phyloP scores from a whole-genome alignment of 169 alveolate species.

The Eimeria tenella region DNA sequence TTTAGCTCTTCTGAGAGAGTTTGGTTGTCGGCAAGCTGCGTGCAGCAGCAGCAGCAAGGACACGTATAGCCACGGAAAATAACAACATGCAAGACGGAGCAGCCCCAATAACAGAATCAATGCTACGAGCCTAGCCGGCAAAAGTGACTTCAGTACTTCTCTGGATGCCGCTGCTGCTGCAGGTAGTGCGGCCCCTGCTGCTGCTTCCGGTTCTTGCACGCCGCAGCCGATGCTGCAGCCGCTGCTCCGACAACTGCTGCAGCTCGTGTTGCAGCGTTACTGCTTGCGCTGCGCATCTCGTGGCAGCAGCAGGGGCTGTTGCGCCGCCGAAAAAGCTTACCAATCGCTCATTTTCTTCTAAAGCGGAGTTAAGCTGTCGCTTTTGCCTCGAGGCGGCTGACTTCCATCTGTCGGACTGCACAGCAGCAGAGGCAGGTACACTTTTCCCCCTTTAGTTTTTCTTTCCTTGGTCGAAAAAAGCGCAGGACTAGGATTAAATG shows the following conservation, averaged over 20 bases:
- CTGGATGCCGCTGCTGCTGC: neutral
- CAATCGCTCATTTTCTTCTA: constrained; percentile 27
- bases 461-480: too few relatives aligned
- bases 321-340: neutral
- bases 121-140: too few relatives aligned
- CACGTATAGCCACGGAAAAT: neutral
- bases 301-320: neutral
- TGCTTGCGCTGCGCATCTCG: too few relatives aligned
- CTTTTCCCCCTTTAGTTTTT: too few relatives aligned
- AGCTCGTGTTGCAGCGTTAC: neutral
- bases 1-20: neutral
- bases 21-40: constrained; percentile 11
- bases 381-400: constrained; percentile 16
- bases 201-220: neutral
- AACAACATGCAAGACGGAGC: too few relatives aligned
- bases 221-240: neutral
- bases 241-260: neutral
- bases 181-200: neutral
- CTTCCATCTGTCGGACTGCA: constrained; percentile 16
- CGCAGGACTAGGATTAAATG: too few relatives aligned
- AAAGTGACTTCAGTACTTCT: neutral
- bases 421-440: neutral
- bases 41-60: neutral
- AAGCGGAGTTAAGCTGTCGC: constrained; percentile 11
- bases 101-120: too few relatives aligned